These are phyloP conservation scores for Penicillium egyptiacum DNA, from an alignment of 495 filamentous ascomycete genomes.

Conservation along the genomic window DNA sequence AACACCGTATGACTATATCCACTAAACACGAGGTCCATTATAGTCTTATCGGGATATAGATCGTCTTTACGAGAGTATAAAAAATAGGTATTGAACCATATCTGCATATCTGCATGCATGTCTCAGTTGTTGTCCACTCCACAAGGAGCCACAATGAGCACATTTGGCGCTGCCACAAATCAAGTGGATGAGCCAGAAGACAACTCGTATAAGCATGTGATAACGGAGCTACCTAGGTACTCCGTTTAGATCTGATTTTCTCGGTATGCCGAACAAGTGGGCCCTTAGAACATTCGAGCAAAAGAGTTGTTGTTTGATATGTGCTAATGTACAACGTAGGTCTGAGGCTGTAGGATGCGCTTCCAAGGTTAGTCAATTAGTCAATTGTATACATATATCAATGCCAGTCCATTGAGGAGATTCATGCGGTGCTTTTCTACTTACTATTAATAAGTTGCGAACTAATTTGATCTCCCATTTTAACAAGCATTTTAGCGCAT, in stretches of 20 bases:
- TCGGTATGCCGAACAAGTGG: slow-evolving; percentile 1
- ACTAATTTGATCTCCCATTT: neutral
- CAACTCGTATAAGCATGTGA: neutral
- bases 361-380: neutral
- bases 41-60: neutral
- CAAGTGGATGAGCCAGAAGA: neutral
- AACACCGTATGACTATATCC: neutral
- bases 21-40: neutral
- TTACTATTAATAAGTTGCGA: neutral
- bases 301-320: neutral
- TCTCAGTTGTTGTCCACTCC: neutral
- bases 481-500: neutral
- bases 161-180: neutral
- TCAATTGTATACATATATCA: neutral
- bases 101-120: neutral
- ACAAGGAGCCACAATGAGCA: neutral
- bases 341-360: neutral
- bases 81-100: no score
- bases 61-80: no score
- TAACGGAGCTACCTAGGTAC: neutral
- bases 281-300: neutral
- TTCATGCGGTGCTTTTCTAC: neutral
- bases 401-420: neutral
- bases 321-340: neutral
- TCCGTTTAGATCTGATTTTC: neutral